Conservation (phyloP, 345 rosid species). For the Gynandropsis gynandra region DNA sequence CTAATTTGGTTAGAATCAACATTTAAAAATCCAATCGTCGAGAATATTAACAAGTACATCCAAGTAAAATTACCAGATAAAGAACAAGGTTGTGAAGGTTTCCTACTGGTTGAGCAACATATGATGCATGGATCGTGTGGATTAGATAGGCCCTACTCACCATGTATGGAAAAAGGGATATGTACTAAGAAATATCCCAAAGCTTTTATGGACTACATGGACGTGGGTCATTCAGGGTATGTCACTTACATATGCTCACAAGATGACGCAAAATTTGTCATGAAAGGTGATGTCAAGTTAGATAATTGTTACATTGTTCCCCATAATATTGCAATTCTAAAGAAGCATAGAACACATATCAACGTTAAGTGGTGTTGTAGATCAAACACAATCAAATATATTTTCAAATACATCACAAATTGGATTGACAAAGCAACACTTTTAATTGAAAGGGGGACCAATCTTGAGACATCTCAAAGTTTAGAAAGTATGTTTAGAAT, state of each 20-base stretch:
- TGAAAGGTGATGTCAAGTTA: too few relatives aligned
- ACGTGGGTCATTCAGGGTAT: too few relatives aligned
- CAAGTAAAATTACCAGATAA: background rate
- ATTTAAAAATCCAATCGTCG: too few relatives aligned
- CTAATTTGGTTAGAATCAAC: background rate
- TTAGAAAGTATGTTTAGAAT: background rate
- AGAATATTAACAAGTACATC: background rate
- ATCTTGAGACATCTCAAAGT: background rate
- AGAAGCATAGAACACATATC: background rate
- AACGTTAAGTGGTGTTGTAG: background rate
- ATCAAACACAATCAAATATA: background rate
- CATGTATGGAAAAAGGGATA: too few relatives aligned
- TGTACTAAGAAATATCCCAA: too few relatives aligned
- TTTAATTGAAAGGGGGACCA: too few relatives aligned
- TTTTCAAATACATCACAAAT: background rate
- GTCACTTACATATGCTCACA: too few relatives aligned
- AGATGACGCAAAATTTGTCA: too few relatives aligned
- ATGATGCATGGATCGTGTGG: constrained; percentile 8
- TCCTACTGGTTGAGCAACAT: background rate
- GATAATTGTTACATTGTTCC: background rate
- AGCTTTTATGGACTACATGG: too few relatives aligned
- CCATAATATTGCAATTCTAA: background rate
- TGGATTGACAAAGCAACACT: background rate
- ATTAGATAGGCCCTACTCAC: background rate
- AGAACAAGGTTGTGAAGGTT: background rate